phyloP scores from a whole-genome alignment of 345 rosid species.

The Eucalyptus cladocalyx region DNA sequence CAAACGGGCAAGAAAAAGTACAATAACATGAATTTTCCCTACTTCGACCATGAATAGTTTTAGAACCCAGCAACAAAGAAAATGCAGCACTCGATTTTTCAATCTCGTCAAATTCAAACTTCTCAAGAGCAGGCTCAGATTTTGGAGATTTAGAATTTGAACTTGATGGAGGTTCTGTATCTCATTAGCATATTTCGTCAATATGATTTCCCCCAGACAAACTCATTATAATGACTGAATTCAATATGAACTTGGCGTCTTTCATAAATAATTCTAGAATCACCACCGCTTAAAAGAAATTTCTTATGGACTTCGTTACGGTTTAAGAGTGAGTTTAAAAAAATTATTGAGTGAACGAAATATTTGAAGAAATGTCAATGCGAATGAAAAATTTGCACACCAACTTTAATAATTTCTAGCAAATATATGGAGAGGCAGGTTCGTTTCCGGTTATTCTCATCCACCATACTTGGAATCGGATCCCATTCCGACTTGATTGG shows the following conservation, averaged over 20 bases:
- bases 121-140: background rate
- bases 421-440: background rate
- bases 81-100: background rate
- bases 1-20: background rate
- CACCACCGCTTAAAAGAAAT: background rate
- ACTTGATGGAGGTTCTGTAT: background rate
- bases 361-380: background rate
- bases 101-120: background rate
- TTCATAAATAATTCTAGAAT: background rate
- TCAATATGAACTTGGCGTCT: background rate
- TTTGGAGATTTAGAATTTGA: background rate
- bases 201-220: background rate
- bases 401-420: background rate
- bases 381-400: background rate
- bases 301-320: background rate
- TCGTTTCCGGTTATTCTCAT: background rate
- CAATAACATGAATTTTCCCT: background rate
- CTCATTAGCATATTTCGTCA: background rate
- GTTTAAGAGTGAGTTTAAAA: background rate
- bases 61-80: background rate
- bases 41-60: background rate
- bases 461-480: background rate
- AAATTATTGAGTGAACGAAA: background rate
- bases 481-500: background rate
- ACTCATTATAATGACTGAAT: background rate